Conservation (phyloP, 768 basidiomycete genomes). For the Leccinum subgranulosum region DNA sequence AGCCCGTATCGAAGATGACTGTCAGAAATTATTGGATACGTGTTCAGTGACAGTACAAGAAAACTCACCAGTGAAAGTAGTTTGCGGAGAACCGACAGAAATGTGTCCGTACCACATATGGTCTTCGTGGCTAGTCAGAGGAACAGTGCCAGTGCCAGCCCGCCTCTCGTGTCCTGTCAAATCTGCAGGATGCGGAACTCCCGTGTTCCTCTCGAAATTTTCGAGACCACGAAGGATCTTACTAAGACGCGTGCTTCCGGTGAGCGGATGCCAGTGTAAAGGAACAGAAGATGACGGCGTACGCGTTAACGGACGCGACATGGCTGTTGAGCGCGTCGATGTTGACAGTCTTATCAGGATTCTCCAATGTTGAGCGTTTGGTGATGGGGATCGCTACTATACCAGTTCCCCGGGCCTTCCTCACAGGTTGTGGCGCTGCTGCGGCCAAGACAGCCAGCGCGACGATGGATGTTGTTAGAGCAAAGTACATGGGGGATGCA, state of each 20-base stretch:
- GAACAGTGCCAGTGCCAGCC: not conserved
- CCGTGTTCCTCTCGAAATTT: conserved; percentile 3
- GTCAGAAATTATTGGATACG: not conserved
- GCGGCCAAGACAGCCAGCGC: conserved; percentile 4
- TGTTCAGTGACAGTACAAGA: not conserved
- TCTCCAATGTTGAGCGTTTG: conserved; percentile 4
- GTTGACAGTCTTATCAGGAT: conserved; percentile 5
- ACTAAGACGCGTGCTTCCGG: not conserved
- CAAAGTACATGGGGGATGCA: not conserved
- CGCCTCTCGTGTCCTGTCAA: not conserved
- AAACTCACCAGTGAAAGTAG: not conserved
- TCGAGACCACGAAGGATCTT: conserved; percentile 1
- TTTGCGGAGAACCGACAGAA: conserved; percentile 1
- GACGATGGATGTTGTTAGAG: not conserved
- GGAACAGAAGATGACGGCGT: not conserved
- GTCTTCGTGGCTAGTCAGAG: not conserved
- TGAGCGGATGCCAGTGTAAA: not conserved
- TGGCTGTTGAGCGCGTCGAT: conserved; percentile 5
- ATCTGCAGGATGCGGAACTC: not conserved
- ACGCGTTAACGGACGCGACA: conserved; percentile 3
- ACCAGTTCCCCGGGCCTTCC: not conserved
- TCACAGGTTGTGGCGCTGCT: not conserved
- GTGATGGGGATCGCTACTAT: conserved; percentile 2
- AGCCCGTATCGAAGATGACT: not conserved
- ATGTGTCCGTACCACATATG: conserved; percentile 11